Percentiles rank a stretch among this genome's conserved stretches.
phyloP scores from a whole-genome alignment of 1,284 basidiomycete genomes.

The Stygiomarasmius scandens region DNA sequence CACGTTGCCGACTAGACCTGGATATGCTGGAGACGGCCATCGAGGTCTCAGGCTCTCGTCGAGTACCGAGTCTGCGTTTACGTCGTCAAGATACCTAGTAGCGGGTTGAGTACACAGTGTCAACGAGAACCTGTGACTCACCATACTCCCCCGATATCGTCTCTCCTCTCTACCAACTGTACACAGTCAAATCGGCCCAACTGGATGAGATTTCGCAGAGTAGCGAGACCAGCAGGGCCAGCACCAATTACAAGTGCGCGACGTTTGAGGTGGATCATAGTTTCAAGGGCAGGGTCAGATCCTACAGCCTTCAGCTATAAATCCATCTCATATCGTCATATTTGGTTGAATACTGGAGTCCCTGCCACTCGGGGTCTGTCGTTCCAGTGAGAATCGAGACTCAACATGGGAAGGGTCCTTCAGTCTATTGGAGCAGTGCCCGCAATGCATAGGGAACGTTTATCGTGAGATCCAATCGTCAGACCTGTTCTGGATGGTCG shows the following conservation, averaged over 20 bases:
- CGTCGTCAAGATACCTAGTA: conserved; percentile 33
- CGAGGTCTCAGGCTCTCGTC: conserved; percentile 22
- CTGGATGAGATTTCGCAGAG: conserved; percentile 43
- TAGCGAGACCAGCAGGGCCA: conserved; percentile 47
- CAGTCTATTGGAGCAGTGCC: too few species aligned
- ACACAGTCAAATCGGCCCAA: conserved; percentile 41
- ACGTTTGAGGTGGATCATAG: conserved; percentile 15
- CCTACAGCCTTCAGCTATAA: background rate
- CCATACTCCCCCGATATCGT: conserved; percentile 52
- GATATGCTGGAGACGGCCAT: conserved; percentile 50
- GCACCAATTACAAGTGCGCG: conserved; percentile 44
- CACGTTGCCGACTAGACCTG: conserved; percentile 49
- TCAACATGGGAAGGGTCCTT: too few species aligned
- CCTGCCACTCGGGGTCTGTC: too few species aligned
- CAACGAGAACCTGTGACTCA: conserved; percentile 22
- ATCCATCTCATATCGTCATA: background rate
- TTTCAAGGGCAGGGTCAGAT: background rate
- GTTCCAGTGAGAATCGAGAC: too few species aligned
- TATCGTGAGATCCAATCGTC: too few species aligned
- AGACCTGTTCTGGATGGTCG: too few species aligned
- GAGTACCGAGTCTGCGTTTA: background rate
- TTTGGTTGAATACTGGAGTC: too few species aligned
- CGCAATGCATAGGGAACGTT: too few species aligned
- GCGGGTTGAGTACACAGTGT: background rate
- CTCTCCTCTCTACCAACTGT: conserved; percentile 44